Base-by-base conservation (phyloP, 2,329 filamentous ascomycete species). In the Pseudogymnoascus sp. region DNA sequence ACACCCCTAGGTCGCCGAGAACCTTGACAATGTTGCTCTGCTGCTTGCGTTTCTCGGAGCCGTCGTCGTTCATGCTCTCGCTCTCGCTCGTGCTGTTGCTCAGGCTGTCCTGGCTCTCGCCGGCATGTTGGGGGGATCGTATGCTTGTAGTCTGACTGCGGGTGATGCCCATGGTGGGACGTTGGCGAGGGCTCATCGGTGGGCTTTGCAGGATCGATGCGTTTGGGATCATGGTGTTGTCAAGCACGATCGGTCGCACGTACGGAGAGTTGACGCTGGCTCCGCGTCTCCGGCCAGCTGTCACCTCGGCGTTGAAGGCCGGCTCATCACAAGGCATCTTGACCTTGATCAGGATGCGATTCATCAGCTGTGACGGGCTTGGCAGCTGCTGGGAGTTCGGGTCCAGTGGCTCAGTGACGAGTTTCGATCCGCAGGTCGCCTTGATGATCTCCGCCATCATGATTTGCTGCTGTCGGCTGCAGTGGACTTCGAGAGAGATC, bases 401-500 rank as follows among this genome's bases (percentile, higher is more conserved):
- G 65, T 91, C 84, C 16, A 97, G 75, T 0, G 91, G 89, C 68
- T 91, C 85, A 0, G 87, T 84, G 11, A 97, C 80, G 49, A 99
- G 83, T 67, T 87, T 86, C n/a, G 88, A 79, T 28, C 90, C 90
- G 73, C 97, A 96, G 8, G 89, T 85, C 31, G 89, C 87, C 71
- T 87, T 88, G 84, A 97, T 96, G 66, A 91, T 95, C 65, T 89
- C 86, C 21, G 92, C 89, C 95, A 99, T 97, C 49, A 85, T 83
- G 18, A 85, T 80, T 74, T 99, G 95, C 73, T 97, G 95, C 11
- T 86, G 80, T 1, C 87, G 78, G 68, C 85, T 90, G 81, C 95
- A 97, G 73, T 97, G 95, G 3, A 97, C 93, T 74, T 99, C 95
- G 12, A 99, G 87, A 0, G 95, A 97, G 65, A 99, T 87, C 79